Evolutionary conservation across 305 asterid species (phyloP).

Genomic region (Euphrasia arctica): DNA sequence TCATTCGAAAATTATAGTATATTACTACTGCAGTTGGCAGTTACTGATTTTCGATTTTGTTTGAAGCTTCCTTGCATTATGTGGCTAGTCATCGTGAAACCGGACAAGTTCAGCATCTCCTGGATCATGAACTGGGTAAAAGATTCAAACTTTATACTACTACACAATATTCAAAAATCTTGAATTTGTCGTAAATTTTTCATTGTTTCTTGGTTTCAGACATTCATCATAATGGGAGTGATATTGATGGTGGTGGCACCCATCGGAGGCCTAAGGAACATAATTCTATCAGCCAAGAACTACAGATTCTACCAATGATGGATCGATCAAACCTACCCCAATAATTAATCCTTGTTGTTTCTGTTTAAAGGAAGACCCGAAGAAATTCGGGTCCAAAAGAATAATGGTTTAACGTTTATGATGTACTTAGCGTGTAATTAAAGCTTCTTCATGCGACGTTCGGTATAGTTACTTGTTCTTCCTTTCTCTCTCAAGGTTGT

Average conservation of each 20-base stretch:
- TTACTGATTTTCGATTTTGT: neutral
- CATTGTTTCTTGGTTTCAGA: conserved; percentile 31
- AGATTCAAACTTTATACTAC: neutral
- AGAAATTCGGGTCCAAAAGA: too few relatives aligned
- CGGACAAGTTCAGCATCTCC: conserved; percentile 48
- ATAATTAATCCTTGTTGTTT: too few relatives aligned
- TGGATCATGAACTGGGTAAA: conserved; percentile 71
- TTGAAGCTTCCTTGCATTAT: conserved; percentile 69
- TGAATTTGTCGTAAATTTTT: neutral
- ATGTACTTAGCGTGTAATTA: too few relatives aligned
- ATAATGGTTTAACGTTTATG: too few relatives aligned
- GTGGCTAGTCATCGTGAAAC: conserved; percentile 56
- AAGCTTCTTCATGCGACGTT: too few relatives aligned
- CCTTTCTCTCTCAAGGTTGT: too few relatives aligned
- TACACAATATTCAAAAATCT: neutral
- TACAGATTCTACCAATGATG: conserved; percentile 46
- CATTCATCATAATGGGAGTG: conserved; percentile 42
- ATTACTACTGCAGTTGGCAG: too few relatives aligned
- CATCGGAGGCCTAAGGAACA: conserved; percentile 71
- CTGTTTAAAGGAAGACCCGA: too few relatives aligned
- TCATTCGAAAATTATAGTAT: too few relatives aligned
- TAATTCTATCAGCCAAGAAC: conserved; percentile 46
- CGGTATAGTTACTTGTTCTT: too few relatives aligned
- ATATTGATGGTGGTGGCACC: conserved; percentile 52
- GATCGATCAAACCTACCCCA: too few relatives aligned